These are phyloP conservation scores for Escallonia herrerae DNA, from an alignment of 129 eudicot species.

Conservation along the genomic window DNA sequence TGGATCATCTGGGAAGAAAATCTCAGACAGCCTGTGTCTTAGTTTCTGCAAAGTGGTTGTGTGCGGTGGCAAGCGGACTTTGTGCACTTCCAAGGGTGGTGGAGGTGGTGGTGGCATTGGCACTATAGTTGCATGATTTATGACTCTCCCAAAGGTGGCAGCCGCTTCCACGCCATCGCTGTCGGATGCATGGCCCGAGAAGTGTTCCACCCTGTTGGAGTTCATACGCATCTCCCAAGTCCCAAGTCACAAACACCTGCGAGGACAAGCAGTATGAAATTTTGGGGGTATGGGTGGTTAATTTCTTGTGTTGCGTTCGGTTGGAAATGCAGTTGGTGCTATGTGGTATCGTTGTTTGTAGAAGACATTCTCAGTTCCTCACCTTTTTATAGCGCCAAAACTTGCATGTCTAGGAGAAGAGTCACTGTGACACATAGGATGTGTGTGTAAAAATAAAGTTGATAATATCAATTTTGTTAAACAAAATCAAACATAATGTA, in stretches of 20 bases:
- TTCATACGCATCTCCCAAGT: background rate
- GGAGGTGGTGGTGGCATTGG: no score
- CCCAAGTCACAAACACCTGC: background rate
- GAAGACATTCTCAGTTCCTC: no score
- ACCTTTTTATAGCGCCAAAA: no score
- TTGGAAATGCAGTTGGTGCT: background rate
- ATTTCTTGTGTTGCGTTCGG: background rate
- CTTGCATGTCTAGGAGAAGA: no score
- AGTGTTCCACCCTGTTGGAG: constrained; percentile 12
- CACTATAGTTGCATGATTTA: background rate
- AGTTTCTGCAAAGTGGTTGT: constrained; percentile 3
- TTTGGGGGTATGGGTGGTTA: background rate
- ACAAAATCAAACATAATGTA: no score
- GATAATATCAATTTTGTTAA: no score
- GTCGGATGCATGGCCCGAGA: constrained; percentile 6
- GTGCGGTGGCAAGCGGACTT: constrained; percentile 10
- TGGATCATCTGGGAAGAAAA: constrained; percentile 33
- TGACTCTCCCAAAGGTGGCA: background rate
- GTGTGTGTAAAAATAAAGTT: no score
- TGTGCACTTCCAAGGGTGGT: constrained; percentile 2
- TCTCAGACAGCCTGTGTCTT: constrained; percentile 7
- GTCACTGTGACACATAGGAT: no score
- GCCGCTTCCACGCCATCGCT: background rate
- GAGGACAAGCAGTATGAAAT: background rate
- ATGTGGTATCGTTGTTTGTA: no score